Evolutionary conservation across 306 rosid species (phyloP).

Genomic region (Urtica urens): DNA sequence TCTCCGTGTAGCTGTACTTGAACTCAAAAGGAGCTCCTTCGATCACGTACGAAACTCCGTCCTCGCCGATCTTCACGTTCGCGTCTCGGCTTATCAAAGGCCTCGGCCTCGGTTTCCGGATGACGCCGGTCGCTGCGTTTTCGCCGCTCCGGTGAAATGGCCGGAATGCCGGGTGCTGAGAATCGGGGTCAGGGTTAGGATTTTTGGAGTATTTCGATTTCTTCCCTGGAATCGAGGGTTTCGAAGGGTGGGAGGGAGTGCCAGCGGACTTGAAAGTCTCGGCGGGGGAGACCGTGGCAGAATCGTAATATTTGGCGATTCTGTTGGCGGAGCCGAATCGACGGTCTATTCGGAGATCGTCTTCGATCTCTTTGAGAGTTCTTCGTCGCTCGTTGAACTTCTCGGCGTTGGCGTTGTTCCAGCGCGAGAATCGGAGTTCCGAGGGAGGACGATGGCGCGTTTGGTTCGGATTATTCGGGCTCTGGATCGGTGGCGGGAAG

Average conservation of each 20-base stretch:
- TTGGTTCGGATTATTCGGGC: conserved; percentile 23
- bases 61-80: conserved; percentile 42
- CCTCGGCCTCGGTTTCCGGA: conserved; percentile 17
- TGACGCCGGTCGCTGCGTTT: conserved; percentile 7
- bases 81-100: conserved; percentile 21
- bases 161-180: conserved; percentile 47
- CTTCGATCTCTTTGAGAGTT: conserved; percentile 50
- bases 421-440: conserved; percentile 41
- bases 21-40: conserved; percentile 85
- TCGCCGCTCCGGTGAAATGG: conserved; percentile 17
- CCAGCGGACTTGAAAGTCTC: conserved; percentile 33
- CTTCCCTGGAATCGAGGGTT: conserved; percentile 56
- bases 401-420: conserved; percentile 76
- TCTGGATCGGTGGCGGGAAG: conserved; percentile 23
- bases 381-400: conserved; percentile 50
- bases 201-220: conserved; percentile 49
- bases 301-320: conserved; percentile 14
- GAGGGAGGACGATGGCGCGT: conserved; percentile 19
- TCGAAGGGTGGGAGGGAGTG: conserved; percentile 61
- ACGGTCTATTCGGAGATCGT: conserved; percentile 60
- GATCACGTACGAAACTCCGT: conserved; percentile 41
- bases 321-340: conserved; percentile 38
- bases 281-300: background rate
- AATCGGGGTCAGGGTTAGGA: conserved; percentile 28
- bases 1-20: conserved; percentile 93